Base-by-base conservation (phyloP, 129 eudicot genomes). In the Artemisia tridentata region DNA sequence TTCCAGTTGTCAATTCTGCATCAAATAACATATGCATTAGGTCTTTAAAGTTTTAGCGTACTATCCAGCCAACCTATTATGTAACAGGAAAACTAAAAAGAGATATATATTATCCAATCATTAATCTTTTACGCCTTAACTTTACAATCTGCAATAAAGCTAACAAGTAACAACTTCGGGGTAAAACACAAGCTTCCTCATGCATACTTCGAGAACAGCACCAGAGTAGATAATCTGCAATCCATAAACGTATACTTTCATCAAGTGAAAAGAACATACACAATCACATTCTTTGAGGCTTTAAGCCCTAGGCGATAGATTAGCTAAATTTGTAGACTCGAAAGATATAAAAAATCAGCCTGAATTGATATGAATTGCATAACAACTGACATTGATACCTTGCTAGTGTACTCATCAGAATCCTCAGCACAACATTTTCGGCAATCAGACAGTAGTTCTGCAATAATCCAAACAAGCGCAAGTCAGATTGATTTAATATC, bases 1-100 rank as follows among this genome's bases (percentile, higher is more conserved):
- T 88, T 91, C 97, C 97, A 91, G 86, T 88, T 91, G 79, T 91
- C 97, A 47, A 91, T 71, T 72, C 97, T 91, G 87, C 83, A 84
- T 55, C 45, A 53, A 15, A 68, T 61, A 66, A 17, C 3, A 68
- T 34, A 31, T 29, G 69, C 19, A 11, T 78, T 4, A 45, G 69
- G 34, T 38, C 63, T 20, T 21, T 38, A 61, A 56, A 19, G 56
- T 63, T 63, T 77, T 34, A 34, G 41, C 9, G 41, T 34, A 34
- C 41, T 34, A 34, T 34, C 41, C 41, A 34, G 41, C 41, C 41
- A 5, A 34, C 41, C 41, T 34, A 31, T 31, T 9, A 34, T 5
- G 41, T 34, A 34, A 34, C 45, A 38, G 10, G 45, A 7, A 4
- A 38, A 38, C 45, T 38, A 38, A 38, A 38, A 38, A 38, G 10